Percentiles rank a stretch among this genome's conserved stretches.
These are phyloP conservation scores for Tinospora cordifolia DNA, from an alignment of 164 flowering plant genomes.

Conservation along the genomic window DNA sequence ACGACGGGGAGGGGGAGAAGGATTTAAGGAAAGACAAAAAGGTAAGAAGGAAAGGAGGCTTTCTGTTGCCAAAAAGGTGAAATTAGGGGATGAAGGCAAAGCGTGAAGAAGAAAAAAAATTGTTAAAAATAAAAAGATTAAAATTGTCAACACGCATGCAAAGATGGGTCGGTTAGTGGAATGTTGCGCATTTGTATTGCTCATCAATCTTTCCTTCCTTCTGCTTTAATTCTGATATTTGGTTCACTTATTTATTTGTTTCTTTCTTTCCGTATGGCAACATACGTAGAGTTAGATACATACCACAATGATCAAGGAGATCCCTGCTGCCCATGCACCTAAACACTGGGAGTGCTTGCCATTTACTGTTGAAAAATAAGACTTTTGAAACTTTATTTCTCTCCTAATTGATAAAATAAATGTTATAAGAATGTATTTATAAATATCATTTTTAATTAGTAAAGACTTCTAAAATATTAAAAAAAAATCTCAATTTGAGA, in stretches of 20 bases:
- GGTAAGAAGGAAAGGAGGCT: conserved; percentile 7
- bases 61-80: conserved; percentile 9
- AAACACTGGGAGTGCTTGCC: too few species aligned
- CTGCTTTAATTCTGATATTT: not conserved
- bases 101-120: not conserved
- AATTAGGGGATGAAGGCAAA: not conserved
- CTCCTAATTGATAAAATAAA: too few species aligned
- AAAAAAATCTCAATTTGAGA: too few species aligned
- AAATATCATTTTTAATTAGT: too few species aligned
- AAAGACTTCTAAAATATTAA: too few species aligned
- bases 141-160: conserved; percentile 35
- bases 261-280: not conserved
- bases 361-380: too few species aligned
- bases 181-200: conserved; percentile 14
- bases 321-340: not conserved
- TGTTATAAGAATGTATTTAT: too few species aligned
- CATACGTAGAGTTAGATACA: not conserved
- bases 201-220: not conserved
- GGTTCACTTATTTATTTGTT: not conserved
- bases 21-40: not conserved
- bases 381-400: too few species aligned
- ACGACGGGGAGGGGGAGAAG: not conserved
- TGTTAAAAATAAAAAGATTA: not conserved
- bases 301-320: not conserved
- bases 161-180: conserved; percentile 31